Conservation (phyloP, 2,329 filamentous ascomycete genomes). For the Apiospora rasikravindrae region DNA sequence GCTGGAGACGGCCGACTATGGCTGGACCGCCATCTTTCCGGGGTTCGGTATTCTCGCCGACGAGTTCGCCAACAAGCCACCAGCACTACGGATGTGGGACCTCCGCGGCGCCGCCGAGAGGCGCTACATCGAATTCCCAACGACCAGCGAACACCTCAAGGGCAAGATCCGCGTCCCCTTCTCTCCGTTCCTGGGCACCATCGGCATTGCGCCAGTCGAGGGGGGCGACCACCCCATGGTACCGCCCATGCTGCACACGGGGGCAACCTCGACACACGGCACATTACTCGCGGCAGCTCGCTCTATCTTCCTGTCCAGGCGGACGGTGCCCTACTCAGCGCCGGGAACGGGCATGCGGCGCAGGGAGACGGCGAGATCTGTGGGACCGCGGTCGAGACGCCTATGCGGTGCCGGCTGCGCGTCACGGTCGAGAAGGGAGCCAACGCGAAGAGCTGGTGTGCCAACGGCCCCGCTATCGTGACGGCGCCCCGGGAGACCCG, state of each 20-base stretch:
- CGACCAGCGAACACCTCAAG: constrained; percentile 41
- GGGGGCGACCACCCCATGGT: constrained; percentile 54
- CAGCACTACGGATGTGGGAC: constrained; percentile 54
- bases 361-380: constrained; percentile 62
- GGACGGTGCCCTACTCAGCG: constrained; percentile 56
- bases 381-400: constrained; percentile 61
- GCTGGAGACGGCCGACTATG: constrained; percentile 51
- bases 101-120: constrained; percentile 37
- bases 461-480: constrained; percentile 54
- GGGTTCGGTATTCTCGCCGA: constrained; percentile 56
- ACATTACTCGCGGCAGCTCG: constrained; percentile 51
- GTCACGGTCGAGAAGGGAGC: constrained; percentile 50
- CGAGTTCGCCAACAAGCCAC: constrained; percentile 47
- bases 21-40: constrained; percentile 58
- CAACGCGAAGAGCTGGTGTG: constrained; percentile 44
- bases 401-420: constrained; percentile 53
- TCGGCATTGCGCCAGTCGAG: constrained; percentile 54
- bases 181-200: constrained; percentile 57
- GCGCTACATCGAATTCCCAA: constrained; percentile 41
- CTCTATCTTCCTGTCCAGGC: constrained; percentile 57
- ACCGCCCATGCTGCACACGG: constrained; percentile 52
- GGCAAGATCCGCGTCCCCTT: constrained; percentile 54
- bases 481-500: constrained; percentile 38
- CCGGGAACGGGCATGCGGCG: constrained; percentile 59
- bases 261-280: constrained; percentile 62